These are phyloP conservation scores for Rhexocercosporidium sp. DNA, from an alignment of 2,329 filamentous ascomycete species.

Conservation along the genomic window DNA sequence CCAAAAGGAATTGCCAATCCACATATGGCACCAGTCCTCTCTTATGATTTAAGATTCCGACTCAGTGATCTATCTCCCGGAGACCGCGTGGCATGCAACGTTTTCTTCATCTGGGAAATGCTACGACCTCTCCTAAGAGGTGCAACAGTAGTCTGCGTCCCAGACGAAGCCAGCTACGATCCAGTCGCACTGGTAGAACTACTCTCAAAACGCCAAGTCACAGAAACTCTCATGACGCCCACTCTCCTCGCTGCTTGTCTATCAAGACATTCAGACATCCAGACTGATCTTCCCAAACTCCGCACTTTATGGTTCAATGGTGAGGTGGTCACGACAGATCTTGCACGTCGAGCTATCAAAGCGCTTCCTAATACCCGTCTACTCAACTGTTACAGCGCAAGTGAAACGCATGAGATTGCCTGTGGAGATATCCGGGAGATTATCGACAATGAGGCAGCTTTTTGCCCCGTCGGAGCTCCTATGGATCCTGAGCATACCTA, in stretches of 20 bases:
- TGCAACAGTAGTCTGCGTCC: constrained; percentile 76
- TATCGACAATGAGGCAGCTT: constrained; percentile 64
- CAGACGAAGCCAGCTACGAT: constrained; percentile 79
- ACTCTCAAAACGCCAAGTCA: constrained; percentile 68
- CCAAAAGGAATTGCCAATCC: constrained; percentile 87
- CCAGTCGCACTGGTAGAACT: constrained; percentile 75
- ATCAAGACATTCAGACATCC: constrained; percentile 69
- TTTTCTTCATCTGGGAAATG: constrained; percentile 88
- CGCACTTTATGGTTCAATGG: constrained; percentile 81
- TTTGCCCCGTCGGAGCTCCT: constrained; percentile 76
- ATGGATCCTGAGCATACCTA: constrained; percentile 72
- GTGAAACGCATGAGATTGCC: constrained; percentile 67
- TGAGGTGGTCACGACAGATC: constrained; percentile 80
- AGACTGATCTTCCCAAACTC: constrained; percentile 65
- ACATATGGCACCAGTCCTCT: constrained; percentile 74
- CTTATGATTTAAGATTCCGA: constrained; percentile 74
- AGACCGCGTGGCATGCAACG: constrained; percentile 84
- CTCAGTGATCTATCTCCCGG: constrained; percentile 72
- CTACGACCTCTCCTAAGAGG: constrained; percentile 76
- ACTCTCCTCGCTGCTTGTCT: constrained; percentile 78
- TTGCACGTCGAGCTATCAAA: constrained; percentile 64
- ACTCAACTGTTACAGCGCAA: constrained; percentile 82
- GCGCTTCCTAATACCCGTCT: constrained; percentile 72
- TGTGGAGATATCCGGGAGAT: constrained; percentile 77
- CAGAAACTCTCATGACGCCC: constrained; percentile 84